Percentiles rank a stretch among this genome's conserved stretches.
Evolutionary conservation across 495 filamentous ascomycete genomes (phyloP).

Genomic region (Elaphomyces granulatus): DNA sequence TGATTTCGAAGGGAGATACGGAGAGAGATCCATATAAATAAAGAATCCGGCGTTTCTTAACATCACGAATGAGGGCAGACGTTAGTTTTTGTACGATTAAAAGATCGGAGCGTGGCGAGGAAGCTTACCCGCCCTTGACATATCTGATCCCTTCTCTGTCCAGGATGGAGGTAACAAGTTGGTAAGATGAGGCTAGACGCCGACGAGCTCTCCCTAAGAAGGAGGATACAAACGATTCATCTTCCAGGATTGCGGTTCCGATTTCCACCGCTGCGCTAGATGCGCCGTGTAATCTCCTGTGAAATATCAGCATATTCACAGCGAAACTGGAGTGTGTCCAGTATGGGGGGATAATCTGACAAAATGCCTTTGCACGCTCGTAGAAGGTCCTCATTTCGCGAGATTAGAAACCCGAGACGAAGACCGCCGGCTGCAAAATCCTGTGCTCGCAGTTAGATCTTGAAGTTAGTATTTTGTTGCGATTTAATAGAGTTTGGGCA

Average conservation of each 20-base stretch:
- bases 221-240: slow-evolving; percentile 16
- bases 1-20: neutral
- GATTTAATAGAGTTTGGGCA: too few species aligned
- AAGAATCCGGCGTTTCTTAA: slow-evolving; percentile 38
- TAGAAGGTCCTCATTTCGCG: slow-evolving; percentile 22
- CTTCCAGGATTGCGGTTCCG: slow-evolving; percentile 24
- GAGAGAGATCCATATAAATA: slow-evolving; percentile 34
- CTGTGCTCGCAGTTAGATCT: too few species aligned
- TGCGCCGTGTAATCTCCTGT: slow-evolving; percentile 25
- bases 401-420: slow-evolving; percentile 39
- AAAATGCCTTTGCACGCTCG: slow-evolving; percentile 17
- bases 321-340: slow-evolving; percentile 1
- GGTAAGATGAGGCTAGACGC: slow-evolving; percentile 16
- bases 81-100: neutral
- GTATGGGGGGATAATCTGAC: slow-evolving; percentile 7
- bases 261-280: slow-evolving; percentile 22
- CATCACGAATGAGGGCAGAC: slow-evolving; percentile 4
- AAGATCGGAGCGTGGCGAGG: neutral
- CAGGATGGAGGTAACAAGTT: slow-evolving; percentile 13
- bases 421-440: slow-evolving; percentile 45
- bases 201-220: slow-evolving; percentile 16
- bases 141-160: slow-evolving; percentile 20
- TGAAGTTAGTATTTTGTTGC: too few species aligned
- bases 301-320: too few species aligned
- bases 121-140: slow-evolving; percentile 17